phyloP scores from a whole-genome alignment of 179 eudicot genomes.

The Pouteria campechiana region DNA sequence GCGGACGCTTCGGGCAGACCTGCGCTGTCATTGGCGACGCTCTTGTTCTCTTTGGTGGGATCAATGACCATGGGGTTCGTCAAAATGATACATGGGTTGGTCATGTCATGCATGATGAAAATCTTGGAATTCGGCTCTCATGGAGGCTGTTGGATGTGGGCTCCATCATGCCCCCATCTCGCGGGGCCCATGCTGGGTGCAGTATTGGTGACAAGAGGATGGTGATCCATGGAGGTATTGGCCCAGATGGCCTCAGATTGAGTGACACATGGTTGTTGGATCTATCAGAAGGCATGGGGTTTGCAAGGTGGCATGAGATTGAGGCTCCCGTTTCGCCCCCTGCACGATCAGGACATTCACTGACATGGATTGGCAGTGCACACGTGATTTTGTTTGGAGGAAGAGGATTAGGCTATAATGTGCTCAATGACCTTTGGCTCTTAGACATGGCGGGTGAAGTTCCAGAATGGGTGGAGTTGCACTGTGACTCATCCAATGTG shows the following conservation, averaged over 20 bases:
- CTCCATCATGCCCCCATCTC: slow-evolving; percentile 64
- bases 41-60: slow-evolving; percentile 83
- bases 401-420: slow-evolving; percentile 73
- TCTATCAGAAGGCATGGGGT: slow-evolving; percentile 48
- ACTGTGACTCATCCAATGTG: slow-evolving; percentile 33
- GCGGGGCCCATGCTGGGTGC: slow-evolving; percentile 98
- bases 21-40: slow-evolving; percentile 52
- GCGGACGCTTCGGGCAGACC: slow-evolving; percentile 93
- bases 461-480: slow-evolving; percentile 48
- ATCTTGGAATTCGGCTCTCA: slow-evolving; percentile 30
- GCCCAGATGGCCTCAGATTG: slow-evolving; percentile 54
- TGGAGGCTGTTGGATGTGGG: slow-evolving; percentile 74
- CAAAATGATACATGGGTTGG: slow-evolving; percentile 94
- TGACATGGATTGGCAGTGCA: slow-evolving; percentile 42
- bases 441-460: slow-evolving; percentile 40
- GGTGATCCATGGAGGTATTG: slow-evolving; percentile 93
- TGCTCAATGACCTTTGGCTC: slow-evolving; percentile 81
- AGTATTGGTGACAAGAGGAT: slow-evolving; percentile 49
- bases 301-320: slow-evolving; percentile 74
- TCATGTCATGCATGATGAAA: slow-evolving; percentile 23
- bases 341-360: slow-evolving; percentile 82
- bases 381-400: slow-evolving; percentile 78
- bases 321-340: slow-evolving; percentile 49
- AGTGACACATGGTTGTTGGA: slow-evolving; percentile 89
- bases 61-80: slow-evolving; percentile 82